Conservation (phyloP, 176 grass and related monocot genomes). For the Triticum timopheevii region DNA sequence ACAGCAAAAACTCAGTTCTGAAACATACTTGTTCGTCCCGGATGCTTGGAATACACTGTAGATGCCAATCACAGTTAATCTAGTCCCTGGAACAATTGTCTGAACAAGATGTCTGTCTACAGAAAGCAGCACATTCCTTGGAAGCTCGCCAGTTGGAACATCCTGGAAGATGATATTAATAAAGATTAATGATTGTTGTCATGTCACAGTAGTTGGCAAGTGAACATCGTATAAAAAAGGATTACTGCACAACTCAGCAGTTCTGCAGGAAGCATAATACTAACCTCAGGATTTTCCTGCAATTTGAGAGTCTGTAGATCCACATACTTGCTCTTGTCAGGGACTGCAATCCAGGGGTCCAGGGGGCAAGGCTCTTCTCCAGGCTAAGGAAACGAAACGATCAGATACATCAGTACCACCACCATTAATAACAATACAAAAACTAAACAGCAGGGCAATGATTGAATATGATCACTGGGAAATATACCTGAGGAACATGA, state of each 20-base stretch:
- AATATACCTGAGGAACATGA: conserved; percentile 67
- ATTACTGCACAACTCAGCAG: background rate
- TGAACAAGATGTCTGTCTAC: conserved; percentile 93
- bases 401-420: background rate
- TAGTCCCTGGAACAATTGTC: conserved; percentile 93
- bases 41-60: conserved; percentile 93
- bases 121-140: conserved; percentile 85
- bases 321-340: conserved; percentile 99
- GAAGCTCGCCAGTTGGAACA: conserved; percentile 97
- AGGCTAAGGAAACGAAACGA: conserved; percentile 40
- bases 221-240: background rate
- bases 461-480: background rate
- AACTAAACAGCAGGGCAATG: background rate
- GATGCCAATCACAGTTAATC: conserved; percentile 90
- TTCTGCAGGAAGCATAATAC: background rate
- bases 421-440: background rate
- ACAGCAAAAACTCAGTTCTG: background rate
- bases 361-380: conserved; percentile 93
- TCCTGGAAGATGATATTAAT: conserved; percentile 55
- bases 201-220: background rate
- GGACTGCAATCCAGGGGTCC: conserved; percentile 90
- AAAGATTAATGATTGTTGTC: background rate
- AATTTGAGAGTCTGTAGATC: conserved; percentile 92
- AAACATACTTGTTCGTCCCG: conserved; percentile 63
- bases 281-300: conserved; percentile 98